Conservation (phyloP, 306 rosid species). For the Citrullus colocynthis region DNA sequence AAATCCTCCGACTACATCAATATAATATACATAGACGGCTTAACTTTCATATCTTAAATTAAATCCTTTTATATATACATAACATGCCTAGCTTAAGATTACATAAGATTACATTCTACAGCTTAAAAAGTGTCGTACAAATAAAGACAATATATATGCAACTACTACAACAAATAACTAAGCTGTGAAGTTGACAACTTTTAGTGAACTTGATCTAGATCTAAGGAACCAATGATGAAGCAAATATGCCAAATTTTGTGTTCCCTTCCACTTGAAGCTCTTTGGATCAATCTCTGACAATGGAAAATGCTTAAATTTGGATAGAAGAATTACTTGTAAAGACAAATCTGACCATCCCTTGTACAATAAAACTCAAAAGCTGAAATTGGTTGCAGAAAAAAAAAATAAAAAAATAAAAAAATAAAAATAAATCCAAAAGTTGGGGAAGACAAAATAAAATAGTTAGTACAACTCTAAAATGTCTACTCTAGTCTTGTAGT, state of each 20-base stretch:
- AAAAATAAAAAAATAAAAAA: too few species aligned
- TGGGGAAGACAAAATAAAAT: too few species aligned
- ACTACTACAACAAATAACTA: not conserved
- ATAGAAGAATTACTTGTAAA: not conserved
- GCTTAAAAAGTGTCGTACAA: not conserved
- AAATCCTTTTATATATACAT: not conserved
- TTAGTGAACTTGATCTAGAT: not conserved
- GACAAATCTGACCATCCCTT: not conserved
- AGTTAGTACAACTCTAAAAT: too few species aligned
- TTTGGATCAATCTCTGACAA: not conserved
- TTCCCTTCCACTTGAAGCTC: not conserved
- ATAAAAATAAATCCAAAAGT: too few species aligned
- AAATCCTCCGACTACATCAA: too few species aligned
- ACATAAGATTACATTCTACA: not conserved
- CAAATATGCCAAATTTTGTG: not conserved
- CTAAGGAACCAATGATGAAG: not conserved
- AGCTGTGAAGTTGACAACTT: not conserved
- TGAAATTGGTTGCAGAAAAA: too few species aligned
- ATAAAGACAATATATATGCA: not conserved
- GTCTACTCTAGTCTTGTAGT: too few species aligned
- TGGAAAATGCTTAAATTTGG: not conserved
- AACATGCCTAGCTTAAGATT: not conserved
- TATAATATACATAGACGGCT: too few species aligned
- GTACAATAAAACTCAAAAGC: not conserved
- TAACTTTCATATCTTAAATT: not conserved